Evolutionary conservation across 2,329 filamentous ascomycete genomes (phyloP).

Genomic region (Fusarium dimerum): DNA sequence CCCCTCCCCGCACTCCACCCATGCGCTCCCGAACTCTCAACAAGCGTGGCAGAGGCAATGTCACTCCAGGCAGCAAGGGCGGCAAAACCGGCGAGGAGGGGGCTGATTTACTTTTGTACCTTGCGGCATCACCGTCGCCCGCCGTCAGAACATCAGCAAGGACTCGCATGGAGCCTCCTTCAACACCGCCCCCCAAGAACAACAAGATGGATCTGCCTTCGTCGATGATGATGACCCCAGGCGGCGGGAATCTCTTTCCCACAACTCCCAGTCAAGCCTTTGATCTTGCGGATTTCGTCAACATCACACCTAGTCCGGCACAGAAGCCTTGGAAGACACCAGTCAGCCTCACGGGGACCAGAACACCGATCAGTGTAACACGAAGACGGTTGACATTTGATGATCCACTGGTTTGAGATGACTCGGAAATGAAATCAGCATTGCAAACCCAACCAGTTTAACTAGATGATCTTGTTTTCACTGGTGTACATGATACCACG

Average conservation of each 20-base stretch:
- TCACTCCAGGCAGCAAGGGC: conserved; percentile 40
- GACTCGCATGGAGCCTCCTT: conserved; percentile 65
- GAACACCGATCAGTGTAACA: conserved; percentile 66
- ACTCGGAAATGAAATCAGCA: not conserved
- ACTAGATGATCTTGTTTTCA: conserved; percentile 17
- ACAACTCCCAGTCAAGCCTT: conserved; percentile 81
- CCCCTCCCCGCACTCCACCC: conserved; percentile 82
- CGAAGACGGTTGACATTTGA: conserved; percentile 82
- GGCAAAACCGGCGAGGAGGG: conserved; percentile 75
- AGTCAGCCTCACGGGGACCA: conserved; percentile 49
- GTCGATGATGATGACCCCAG: conserved; percentile 87
- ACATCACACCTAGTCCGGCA: conserved; percentile 93
- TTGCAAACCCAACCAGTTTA: conserved; percentile 2
- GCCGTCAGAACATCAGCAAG: conserved; percentile 56
- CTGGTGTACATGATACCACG: conserved; percentile 40
- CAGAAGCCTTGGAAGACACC: conserved; percentile 90
- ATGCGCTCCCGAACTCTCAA: conserved; percentile 56
- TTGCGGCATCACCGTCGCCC: conserved; percentile 89
- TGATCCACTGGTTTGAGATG: conserved; percentile 46
- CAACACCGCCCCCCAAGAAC: conserved; percentile 74
- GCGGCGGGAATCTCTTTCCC: conserved; percentile 67
- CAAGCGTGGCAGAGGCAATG: conserved; percentile 51
- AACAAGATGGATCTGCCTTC: conserved; percentile 69
- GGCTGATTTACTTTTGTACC: conserved; percentile 76
- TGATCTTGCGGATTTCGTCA: conserved; percentile 96